phyloP scores from a whole-genome alignment of 768 basidiomycete species.

The Obba rivulosa region DNA sequence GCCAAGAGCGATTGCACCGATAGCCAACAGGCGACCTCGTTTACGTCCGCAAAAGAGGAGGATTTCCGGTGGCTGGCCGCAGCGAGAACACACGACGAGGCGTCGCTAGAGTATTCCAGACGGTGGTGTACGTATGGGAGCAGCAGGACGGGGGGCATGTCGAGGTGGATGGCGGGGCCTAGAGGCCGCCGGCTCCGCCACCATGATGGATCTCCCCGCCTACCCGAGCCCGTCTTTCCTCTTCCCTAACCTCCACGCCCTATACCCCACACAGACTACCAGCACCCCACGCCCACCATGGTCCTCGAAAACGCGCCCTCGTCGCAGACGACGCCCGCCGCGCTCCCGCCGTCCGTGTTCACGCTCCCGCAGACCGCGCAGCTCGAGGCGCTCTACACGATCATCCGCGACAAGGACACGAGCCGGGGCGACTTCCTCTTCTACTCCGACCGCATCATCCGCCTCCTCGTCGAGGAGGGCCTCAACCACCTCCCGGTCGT shows the following conservation, averaged over 20 bases:
- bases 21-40: no score
- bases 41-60: no score
- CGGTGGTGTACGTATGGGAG: no score
- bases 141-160: no score
- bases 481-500: conserved; percentile 84
- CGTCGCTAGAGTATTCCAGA: no score
- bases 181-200: no score
- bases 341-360: conserved; percentile 77
- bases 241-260: neutral
- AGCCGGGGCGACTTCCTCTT: conserved; percentile 93
- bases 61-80: no score
- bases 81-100: no score
- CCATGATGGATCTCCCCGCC: no score
- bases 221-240: no score
- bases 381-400: conserved; percentile 92
- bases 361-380: conserved; percentile 88
- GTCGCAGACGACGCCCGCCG: conserved; percentile 29
- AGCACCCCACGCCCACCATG: conserved; percentile 5
- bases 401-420: conserved; percentile 86
- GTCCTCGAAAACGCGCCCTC: conserved; percentile 21
- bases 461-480: conserved; percentile 76
- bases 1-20: no score
- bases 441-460: conserved; percentile 90
- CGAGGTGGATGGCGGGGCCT: no score
- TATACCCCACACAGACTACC: neutral